These are phyloP conservation scores for Boletellus sp. DNA, from an alignment of 768 basidiomycete species.

Conservation along the genomic window DNA sequence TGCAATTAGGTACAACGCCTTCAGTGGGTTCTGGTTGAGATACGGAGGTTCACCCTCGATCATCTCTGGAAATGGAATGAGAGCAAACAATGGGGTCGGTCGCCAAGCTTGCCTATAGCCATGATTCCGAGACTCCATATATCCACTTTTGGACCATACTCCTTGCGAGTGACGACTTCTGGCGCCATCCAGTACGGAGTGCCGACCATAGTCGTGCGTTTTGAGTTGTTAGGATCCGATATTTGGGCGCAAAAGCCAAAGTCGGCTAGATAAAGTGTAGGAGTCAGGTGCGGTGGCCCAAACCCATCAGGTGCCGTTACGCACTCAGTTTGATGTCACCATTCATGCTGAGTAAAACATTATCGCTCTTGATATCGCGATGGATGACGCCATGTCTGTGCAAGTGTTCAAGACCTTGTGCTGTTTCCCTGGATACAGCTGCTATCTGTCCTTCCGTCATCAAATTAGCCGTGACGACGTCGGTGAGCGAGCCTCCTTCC, in stretches of 20 bases:
- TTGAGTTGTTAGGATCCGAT: conserved; percentile 81
- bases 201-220: conserved; percentile 97
- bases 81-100: background rate
- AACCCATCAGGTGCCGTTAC: conserved; percentile 32
- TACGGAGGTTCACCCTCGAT: conserved; percentile 98
- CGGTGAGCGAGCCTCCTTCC: conserved; percentile 93
- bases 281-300: background rate
- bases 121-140: conserved; percentile 97
- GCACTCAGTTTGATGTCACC: conserved; percentile 98
- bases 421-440: conserved; percentile 89
- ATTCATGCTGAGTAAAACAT: conserved; percentile 85
- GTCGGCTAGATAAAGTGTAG: conserved; percentile 57
- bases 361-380: conserved; percentile 98
- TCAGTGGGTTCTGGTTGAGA: conserved; percentile 92
- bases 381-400: conserved; percentile 98
- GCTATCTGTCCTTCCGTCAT: conserved; percentile 99
- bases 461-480: conserved; percentile 83
- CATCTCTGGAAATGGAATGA: conserved; percentile 62
- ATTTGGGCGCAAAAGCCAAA: conserved; percentile 99
- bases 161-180: conserved; percentile 95
- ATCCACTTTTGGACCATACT: conserved; percentile 98
- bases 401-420: conserved; percentile 90
- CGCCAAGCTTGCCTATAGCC: conserved; percentile 69
- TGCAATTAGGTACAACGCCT: conserved; percentile 95
- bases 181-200: conserved; percentile 99